Evolutionary conservation across 108 stramenopile genomes (phyloP).

Genomic region (Cyclotella kingstonii): DNA sequence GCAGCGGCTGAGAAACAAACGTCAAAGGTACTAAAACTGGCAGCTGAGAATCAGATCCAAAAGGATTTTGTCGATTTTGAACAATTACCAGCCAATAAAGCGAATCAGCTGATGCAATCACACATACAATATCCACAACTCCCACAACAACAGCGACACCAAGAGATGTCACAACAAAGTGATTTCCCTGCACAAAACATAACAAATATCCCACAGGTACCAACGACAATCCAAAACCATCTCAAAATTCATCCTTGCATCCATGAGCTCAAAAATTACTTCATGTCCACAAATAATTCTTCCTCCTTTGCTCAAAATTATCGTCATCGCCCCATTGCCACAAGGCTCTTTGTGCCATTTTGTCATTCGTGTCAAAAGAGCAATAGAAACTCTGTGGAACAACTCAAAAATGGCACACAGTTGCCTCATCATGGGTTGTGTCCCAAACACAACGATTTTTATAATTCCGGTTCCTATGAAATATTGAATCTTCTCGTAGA

Average conservation of each 20-base stretch:
- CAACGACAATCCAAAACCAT: not conserved
- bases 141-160: no score
- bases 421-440: conserved; percentile 41
- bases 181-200: not conserved
- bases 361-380: no score
- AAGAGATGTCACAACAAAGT: no score
- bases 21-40: not conserved
- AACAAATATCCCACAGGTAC: not conserved
- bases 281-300: conserved; percentile 42
- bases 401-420: not conserved
- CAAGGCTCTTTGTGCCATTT: conserved; percentile 19
- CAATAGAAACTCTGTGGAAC: conserved; percentile 16
- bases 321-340: not conserved
- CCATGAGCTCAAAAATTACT: conserved; percentile 31
- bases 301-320: conserved; percentile 14
- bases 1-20: not conserved
- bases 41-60: not conserved
- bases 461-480: conserved; percentile 37
- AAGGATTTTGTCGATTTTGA: no score
- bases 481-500: conserved; percentile 39
- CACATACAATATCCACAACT: no score
- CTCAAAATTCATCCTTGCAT: conserved; percentile 11
- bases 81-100: no score
- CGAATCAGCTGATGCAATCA: no score
- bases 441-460: conserved; percentile 37